Evolutionary conservation across 257 asterid species (phyloP), one percentile per base, ranked within the genome.

Genomic region (Agastache rugosa): DNA sequence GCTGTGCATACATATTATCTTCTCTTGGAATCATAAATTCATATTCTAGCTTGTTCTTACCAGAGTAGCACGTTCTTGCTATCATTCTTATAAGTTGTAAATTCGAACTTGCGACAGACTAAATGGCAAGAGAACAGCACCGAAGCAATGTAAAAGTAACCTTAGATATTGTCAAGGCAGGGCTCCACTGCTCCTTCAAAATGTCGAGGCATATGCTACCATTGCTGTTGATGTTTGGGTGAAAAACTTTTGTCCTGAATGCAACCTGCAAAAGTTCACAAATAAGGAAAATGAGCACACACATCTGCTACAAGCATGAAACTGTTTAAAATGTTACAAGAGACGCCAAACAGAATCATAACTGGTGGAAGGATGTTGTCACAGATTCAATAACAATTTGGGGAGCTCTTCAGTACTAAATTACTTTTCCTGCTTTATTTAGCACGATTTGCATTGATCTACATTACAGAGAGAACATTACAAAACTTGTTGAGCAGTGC

Each of bases 161-260:
- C 96, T 89, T 89, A 69, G 96, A 89, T 60, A 89, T 87, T 2
- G 93, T 89, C 67, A 85, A 78, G 83, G 93, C 93, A 11, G 96
- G 96, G 83, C 93, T 89, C 96, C 96, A 89, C 77, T 89, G 93
- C 88, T 89, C 93, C 84, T 87, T 89, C 82, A 89, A 75, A 75
- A 87, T 85, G 83, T 89, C 96, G 0, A 87, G 93, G 83, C 91
- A 89, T 77, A 89, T 87, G 79, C 92, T 87, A 27, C 93, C 96
- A 6, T 89, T 89, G 82, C 93, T 87, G 80, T 89, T 89, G 11
- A 89, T 84, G 73, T 89, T 89, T 8, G 96, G 84, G 75, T 80
- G 84, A 47, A 80, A 80, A 66, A 79, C 83, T 50, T 79, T 79
- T 23, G 83, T 79, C 86, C 90, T 80, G 85, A 88, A 88, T 45